Conservation (phyloP, 768 basidiomycete genomes). For the Nevesoporus exiguus region DNA sequence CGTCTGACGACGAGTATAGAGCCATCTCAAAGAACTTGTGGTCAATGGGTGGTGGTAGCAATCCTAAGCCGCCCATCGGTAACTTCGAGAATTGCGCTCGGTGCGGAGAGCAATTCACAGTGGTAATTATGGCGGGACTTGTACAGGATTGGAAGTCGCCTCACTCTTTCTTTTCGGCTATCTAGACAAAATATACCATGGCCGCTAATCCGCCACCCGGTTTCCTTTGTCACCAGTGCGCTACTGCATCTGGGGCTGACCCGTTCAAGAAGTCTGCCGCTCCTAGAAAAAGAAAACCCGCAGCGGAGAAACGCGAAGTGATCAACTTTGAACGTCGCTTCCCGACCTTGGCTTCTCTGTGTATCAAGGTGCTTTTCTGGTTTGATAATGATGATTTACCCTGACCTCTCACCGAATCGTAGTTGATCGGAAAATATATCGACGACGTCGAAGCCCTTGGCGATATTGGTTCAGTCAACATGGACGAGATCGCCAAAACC, state of each 20-base stretch:
- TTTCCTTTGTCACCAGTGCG: constrained; percentile 82
- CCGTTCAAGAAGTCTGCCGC: constrained; percentile 79
- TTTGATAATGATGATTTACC: background rate
- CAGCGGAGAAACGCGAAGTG: constrained; percentile 65
- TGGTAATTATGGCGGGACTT: constrained; percentile 50
- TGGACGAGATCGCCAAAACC: constrained; percentile 80
- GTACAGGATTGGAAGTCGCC: background rate
- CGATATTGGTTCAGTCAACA: constrained; percentile 80
- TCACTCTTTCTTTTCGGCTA: background rate
- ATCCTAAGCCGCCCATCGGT: constrained; percentile 64
- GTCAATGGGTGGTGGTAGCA: constrained; percentile 28
- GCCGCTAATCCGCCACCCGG: constrained; percentile 68
- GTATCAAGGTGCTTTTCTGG: constrained; percentile 58
- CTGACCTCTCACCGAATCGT: background rate
- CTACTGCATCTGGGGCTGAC: constrained; percentile 71
- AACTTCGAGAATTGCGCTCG: constrained; percentile 77
- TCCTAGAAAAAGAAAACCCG: constrained; percentile 59
- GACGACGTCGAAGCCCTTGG: constrained; percentile 87
- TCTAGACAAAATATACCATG: constrained; percentile 83
- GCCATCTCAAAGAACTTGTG: constrained; percentile 54
- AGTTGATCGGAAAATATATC: constrained; percentile 85
- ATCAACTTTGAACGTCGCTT: constrained; percentile 65
- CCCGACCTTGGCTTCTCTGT: constrained; percentile 70
- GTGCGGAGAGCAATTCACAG: constrained; percentile 83
- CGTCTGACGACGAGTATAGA: constrained; percentile 64